A percentile compares a stretch with the other conserved stretches of the same genome.
These are phyloP conservation scores for Pholiota conissans DNA, from an alignment of 768 basidiomycete genomes.

Conservation along the genomic window DNA sequence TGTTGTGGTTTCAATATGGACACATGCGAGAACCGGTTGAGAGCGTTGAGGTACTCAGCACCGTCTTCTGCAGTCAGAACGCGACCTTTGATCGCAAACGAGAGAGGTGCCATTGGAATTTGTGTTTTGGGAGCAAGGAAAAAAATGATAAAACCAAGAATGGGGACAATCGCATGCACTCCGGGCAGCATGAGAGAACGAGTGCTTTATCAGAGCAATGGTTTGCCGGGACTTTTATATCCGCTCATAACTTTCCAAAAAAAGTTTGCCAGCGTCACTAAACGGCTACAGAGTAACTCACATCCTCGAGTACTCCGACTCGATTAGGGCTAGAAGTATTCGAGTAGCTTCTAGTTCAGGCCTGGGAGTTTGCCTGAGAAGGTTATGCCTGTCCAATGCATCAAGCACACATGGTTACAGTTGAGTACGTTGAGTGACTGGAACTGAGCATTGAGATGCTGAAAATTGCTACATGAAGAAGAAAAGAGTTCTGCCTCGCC, in stretches of 20 bases:
- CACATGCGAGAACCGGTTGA: background rate
- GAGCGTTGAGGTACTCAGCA: background rate
- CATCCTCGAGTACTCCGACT: too few relatives aligned
- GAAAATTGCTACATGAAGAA: too few relatives aligned
- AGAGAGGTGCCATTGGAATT: background rate
- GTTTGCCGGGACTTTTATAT: too few relatives aligned
- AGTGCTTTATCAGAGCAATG: background rate
- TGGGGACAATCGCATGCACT: background rate
- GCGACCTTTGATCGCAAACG: background rate
- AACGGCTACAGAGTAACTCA: too few relatives aligned
- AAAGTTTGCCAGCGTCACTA: too few relatives aligned
- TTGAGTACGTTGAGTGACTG: too few relatives aligned
- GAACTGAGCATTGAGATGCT: too few relatives aligned
- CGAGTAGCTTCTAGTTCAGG: background rate
- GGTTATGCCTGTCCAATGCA: background rate
- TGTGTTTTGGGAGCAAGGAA: background rate
- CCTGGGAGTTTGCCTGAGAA: background rate
- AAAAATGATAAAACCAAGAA: background rate
- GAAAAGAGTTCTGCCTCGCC: too few relatives aligned
- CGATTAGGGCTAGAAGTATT: background rate
- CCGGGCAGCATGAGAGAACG: background rate
- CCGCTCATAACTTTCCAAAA: too few relatives aligned
- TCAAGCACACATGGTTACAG: too few relatives aligned
- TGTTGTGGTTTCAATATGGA: background rate
- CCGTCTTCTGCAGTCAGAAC: background rate